phyloP scores from a whole-genome alignment of 2,329 filamentous ascomycete species.

The Fusarium pininemorale region DNA sequence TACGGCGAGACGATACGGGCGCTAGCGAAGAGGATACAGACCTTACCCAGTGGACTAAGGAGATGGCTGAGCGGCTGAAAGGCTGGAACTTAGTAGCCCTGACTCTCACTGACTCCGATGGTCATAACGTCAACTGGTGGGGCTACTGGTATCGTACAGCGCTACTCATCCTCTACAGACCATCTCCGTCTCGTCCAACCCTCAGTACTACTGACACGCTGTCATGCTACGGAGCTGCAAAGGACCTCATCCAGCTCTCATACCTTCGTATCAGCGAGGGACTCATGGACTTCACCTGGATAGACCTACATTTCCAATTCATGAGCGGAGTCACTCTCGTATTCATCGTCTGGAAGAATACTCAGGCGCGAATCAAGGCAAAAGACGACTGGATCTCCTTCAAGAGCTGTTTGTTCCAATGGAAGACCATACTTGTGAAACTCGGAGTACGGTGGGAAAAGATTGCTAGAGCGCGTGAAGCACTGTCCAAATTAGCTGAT shows the following conservation, averaged over 20 bases:
- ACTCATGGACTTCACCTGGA: slow-evolving; percentile 7
- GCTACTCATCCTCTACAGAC: slow-evolving; percentile 8
- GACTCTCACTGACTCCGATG: background rate
- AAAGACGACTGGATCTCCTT: slow-evolving; percentile 6
- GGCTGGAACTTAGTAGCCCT: background rate
- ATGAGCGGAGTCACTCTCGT: slow-evolving; percentile 12
- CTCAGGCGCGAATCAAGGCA: background rate
- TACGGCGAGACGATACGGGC: background rate
- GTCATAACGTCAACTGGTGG: slow-evolving; percentile 7
- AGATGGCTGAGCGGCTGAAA: background rate
- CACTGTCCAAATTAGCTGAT: slow-evolving; percentile 2
- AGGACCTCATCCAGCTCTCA: slow-evolving; percentile 7
- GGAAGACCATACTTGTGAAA: background rate
- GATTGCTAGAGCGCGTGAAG: background rate
- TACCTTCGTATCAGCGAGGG: slow-evolving; percentile 6
- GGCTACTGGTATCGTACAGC: slow-evolving; percentile 10
- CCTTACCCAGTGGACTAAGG: background rate
- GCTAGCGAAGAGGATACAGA: background rate
- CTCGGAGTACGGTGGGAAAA: background rate
- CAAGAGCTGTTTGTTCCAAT: background rate
- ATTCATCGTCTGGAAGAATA: background rate
- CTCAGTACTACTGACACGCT: background rate
- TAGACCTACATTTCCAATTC: slow-evolving; percentile 11
- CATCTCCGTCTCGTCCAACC: background rate
- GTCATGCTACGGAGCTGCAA: background rate